These are phyloP conservation scores for Candida jianshihensis DNA, from an alignment of 805 yeast genomes.

Conservation along the genomic window DNA sequence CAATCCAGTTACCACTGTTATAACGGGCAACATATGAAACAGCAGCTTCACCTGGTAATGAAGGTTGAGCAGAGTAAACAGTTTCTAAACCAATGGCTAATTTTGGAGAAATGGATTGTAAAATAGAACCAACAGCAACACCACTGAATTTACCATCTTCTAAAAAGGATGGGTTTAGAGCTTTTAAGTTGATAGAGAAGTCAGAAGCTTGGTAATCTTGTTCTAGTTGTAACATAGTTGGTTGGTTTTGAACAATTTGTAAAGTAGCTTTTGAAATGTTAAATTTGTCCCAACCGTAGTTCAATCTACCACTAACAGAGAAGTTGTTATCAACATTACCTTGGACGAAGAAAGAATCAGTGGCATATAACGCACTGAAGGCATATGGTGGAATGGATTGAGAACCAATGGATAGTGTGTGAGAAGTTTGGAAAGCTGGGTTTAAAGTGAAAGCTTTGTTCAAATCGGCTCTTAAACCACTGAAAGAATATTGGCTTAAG, in stretches of 20 bases:
- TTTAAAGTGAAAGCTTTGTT: constrained; percentile 84
- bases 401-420: constrained; percentile 85
- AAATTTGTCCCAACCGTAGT: constrained; percentile 82
- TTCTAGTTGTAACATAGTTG: constrained; percentile 90
- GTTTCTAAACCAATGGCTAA: constrained; percentile 90
- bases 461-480: constrained; percentile 94
- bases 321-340: constrained; percentile 87
- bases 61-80: constrained; percentile 72
- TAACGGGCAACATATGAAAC: constrained; percentile 87
- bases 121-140: constrained; percentile 83
- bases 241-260: constrained; percentile 85
- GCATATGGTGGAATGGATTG: constrained; percentile 84
- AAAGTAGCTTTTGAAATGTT: constrained; percentile 77
- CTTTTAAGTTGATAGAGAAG: constrained; percentile 81
- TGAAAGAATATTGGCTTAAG: constrained; percentile 80
- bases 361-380: constrained; percentile 82
- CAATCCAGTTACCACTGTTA: constrained; percentile 84
- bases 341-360: constrained; percentile 79
- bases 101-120: constrained; percentile 81
- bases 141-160: constrained; percentile 72
- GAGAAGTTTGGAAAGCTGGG: constrained; percentile 96
- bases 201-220: constrained; percentile 92
- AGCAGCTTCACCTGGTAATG: constrained; percentile 84
- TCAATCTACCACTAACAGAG: constrained; percentile 80
- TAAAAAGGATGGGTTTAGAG: constrained; percentile 79